Conservation (phyloP, 805 yeast species). For the Metschnikowia hibisci region DNA sequence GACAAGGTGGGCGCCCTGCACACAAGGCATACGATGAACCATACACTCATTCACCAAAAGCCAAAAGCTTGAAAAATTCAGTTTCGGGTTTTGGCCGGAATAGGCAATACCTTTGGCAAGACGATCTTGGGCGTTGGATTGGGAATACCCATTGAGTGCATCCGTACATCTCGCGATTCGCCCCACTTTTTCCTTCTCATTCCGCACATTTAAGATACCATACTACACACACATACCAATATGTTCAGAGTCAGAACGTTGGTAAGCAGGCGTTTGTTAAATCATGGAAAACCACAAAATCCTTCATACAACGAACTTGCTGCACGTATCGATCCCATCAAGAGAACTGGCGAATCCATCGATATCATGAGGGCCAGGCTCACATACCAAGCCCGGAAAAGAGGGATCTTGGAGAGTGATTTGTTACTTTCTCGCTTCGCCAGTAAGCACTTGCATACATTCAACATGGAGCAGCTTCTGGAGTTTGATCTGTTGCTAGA, state of each 20-base stretch:
- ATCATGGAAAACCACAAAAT: slow-evolving; percentile 37
- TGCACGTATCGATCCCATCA: slow-evolving; percentile 73
- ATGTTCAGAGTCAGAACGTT: slow-evolving; percentile 1
- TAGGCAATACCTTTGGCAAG: background rate
- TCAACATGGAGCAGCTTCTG: slow-evolving; percentile 63
- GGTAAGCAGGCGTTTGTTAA: slow-evolving; percentile 19
- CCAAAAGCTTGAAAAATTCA: too few species aligned
- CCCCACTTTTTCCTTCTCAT: background rate
- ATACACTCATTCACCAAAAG: background rate
- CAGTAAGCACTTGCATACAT: slow-evolving; percentile 56
- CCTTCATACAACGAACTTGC: slow-evolving; percentile 44
- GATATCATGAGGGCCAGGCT: slow-evolving; percentile 83
- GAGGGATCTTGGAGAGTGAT: slow-evolving; percentile 95
- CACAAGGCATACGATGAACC: background rate
- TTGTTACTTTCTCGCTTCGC: slow-evolving; percentile 82
- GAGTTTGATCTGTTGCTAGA: slow-evolving; percentile 86
- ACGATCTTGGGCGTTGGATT: background rate
- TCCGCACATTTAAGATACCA: background rate
- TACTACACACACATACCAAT: background rate
- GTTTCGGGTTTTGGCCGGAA: too few species aligned
- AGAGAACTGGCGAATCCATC: slow-evolving; percentile 66
- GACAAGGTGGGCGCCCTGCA: background rate
- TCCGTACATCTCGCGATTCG: slow-evolving; percentile 1
- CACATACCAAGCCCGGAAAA: slow-evolving; percentile 85
- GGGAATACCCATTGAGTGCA: background rate